These are phyloP conservation scores for Pseudogymnoascus destructans DNA, from an alignment of 2,329 filamentous ascomycete genomes.

Conservation along the genomic window DNA sequence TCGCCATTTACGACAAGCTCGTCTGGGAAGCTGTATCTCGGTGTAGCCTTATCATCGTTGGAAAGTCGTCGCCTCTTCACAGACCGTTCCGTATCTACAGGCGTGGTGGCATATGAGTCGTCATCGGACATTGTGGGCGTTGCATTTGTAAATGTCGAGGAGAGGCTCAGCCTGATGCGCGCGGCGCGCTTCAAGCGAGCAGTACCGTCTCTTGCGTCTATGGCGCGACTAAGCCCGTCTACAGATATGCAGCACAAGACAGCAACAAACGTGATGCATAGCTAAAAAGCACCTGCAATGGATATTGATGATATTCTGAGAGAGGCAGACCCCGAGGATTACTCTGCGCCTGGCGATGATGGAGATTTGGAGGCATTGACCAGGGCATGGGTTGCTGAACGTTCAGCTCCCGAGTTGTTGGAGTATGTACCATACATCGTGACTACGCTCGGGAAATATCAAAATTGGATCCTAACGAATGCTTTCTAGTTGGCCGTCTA, in stretches of 20 bases:
- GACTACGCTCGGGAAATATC: background rate
- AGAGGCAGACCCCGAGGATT: slow-evolving; percentile 50
- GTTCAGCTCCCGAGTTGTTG: slow-evolving; percentile 78
- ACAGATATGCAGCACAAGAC: background rate
- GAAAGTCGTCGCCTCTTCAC: slow-evolving; percentile 22
- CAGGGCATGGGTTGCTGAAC: slow-evolving; percentile 84
- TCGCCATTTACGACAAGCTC: slow-evolving; percentile 23
- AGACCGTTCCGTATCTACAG: background rate
- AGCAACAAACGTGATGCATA: slow-evolving; percentile 5
- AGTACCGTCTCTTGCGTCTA: background rate
- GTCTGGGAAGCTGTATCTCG: slow-evolving; percentile 35
- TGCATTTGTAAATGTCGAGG: background rate
- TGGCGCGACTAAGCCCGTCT: background rate
- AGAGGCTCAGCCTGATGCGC: background rate
- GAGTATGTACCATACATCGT: slow-evolving; percentile 38
- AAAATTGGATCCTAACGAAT: slow-evolving; percentile 10
- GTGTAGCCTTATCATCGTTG: slow-evolving; percentile 30
- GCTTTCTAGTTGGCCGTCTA: slow-evolving; percentile 45
- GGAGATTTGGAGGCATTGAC: slow-evolving; percentile 75
- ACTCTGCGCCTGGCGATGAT: slow-evolving; percentile 31
- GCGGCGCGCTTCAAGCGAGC: background rate
- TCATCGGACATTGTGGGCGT: slow-evolving; percentile 1
- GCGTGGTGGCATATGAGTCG: background rate
- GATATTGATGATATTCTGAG: slow-evolving; percentile 71
- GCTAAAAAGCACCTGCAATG: slow-evolving; percentile 33